Evolutionary conservation across 2,329 filamentous ascomycete genomes (phyloP).

Genomic region (Fusarium sp.): DNA sequence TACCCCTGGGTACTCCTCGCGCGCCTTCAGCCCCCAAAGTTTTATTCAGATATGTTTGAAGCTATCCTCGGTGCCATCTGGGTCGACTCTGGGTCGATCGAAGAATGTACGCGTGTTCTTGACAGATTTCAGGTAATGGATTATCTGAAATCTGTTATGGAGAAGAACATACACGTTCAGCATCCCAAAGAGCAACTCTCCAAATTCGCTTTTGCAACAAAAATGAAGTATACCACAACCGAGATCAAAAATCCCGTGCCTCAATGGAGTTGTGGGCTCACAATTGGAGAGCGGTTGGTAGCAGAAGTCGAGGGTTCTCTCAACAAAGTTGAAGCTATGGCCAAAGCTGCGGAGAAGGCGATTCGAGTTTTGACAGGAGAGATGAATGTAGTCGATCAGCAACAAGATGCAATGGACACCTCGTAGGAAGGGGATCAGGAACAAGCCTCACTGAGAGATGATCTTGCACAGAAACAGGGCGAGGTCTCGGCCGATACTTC

Average conservation of each 20-base stretch:
- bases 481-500: background rate
- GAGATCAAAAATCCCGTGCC: constrained; percentile 31
- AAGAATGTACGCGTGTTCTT: constrained; percentile 67
- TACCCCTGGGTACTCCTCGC: constrained; percentile 84
- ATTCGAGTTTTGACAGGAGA: constrained; percentile 48
- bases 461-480: background rate
- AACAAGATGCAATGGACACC: background rate
- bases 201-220: constrained; percentile 60
- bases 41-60: constrained; percentile 86
- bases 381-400: background rate
- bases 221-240: constrained; percentile 63
- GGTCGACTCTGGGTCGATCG: constrained; percentile 76
- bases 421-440: background rate
- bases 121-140: constrained; percentile 71
- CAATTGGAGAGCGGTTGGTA: constrained; percentile 58
- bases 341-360: constrained; percentile 64
- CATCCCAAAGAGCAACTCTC: constrained; percentile 77
- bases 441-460: background rate
- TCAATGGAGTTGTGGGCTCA: constrained; percentile 57
- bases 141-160: constrained; percentile 69
- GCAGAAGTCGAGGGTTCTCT: constrained; percentile 57
- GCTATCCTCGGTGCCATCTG: constrained; percentile 83
- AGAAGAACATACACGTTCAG: constrained; percentile 63
- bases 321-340: constrained; percentile 62
- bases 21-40: constrained; percentile 74